phyloP scores from a whole-genome alignment of 2,329 filamentous ascomycete genomes.

The Coniella vitis region DNA sequence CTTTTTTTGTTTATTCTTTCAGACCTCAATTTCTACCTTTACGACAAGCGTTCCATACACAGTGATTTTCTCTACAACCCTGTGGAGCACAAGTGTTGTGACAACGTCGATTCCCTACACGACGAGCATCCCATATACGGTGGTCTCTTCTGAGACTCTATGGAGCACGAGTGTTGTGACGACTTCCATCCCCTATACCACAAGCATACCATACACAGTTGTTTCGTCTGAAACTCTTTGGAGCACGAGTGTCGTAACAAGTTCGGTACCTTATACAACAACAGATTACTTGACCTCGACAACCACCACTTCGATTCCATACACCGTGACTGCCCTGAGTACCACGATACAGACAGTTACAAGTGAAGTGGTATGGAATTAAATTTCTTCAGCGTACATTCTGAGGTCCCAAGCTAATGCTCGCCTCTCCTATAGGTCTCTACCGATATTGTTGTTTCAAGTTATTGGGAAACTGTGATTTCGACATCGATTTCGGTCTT shows the following conservation, averaged over 20 bases:
- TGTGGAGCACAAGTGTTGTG: no score
- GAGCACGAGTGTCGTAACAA: no score
- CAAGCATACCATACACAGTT: slow-evolving; percentile 7
- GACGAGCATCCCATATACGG: slow-evolving; percentile 6
- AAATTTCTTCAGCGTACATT: background rate
- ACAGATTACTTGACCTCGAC: no score
- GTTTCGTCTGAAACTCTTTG: background rate
- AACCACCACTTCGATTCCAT: background rate
- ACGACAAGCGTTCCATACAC: slow-evolving; percentile 14
- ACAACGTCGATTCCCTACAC: no score
- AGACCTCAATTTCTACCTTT: slow-evolving; percentile 12
- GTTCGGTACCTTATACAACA: no score
- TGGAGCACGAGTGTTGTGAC: no score
- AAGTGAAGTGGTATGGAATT: background rate
- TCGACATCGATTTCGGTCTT: background rate
- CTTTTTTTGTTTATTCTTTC: no score
- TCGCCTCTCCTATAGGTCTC: background rate
- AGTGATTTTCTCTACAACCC: background rate
- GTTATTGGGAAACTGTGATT: slow-evolving; percentile 2
- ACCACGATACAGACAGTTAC: background rate
- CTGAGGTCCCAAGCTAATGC: background rate
- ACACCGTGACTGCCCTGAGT: background rate
- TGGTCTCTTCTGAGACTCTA: background rate
- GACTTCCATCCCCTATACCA: no score
- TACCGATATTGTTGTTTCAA: background rate